Conservation (phyloP, 2,329 filamentous ascomycete species). For the Lojkania enalia region DNA sequence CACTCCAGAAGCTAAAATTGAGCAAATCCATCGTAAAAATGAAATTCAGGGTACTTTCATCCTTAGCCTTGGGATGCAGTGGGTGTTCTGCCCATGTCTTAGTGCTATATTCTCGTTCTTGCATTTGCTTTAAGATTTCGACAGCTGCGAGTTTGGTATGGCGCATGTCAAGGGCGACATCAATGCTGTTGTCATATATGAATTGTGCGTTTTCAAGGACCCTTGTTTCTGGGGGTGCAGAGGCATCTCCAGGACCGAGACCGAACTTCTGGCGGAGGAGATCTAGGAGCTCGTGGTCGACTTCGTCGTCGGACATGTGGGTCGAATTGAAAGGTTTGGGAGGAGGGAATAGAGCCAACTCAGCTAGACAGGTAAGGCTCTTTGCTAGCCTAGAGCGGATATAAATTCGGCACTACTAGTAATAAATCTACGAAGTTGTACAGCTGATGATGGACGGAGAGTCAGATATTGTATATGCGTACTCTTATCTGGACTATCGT, state of each 20-base stretch:
- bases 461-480: no score
- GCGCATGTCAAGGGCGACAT: conserved; percentile 84
- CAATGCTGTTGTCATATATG: conserved; percentile 89
- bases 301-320: conserved; percentile 91
- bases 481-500: no score
- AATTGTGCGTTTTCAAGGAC: conserved; percentile 82
- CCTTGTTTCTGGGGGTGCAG: conserved; percentile 71
- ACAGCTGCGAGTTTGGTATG: conserved; percentile 81
- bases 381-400: no score
- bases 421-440: no score
- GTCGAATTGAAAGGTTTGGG: neutral
- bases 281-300: conserved; percentile 82
- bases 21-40: conserved; percentile 97
- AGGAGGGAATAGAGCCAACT: no score
- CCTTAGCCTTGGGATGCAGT: conserved; percentile 81
- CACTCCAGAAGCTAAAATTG: conserved; percentile 98
- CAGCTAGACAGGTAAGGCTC: no score
- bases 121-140: conserved; percentile 79
- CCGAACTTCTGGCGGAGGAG: conserved; percentile 80
- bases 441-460: no score
- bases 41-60: conserved; percentile 81
- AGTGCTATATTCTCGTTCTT: conserved; percentile 79
- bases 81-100: conserved; percentile 86
- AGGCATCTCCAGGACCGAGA: conserved; percentile 57
- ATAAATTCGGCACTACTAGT: no score